Evolutionary conservation across 1,284 basidiomycete genomes (phyloP).

Genomic region (Cryptococcus deneoformans): DNA sequence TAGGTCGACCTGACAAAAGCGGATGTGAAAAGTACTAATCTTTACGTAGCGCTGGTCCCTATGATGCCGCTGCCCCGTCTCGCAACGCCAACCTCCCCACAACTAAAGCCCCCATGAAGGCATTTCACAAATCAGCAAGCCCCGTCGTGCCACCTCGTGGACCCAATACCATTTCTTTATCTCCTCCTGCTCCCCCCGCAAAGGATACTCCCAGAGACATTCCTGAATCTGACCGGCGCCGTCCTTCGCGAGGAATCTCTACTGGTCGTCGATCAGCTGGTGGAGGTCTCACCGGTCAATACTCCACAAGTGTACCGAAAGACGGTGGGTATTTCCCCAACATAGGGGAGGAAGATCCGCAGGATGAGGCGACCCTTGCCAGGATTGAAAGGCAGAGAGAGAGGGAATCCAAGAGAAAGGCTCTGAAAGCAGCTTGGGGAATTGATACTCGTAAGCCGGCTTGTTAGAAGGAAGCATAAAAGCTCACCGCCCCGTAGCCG

Average conservation of each 20-base stretch:
- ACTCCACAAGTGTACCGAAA: constrained; percentile 46
- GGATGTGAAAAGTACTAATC: neutral
- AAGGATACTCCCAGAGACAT: constrained; percentile 11
- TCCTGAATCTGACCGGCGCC: neutral
- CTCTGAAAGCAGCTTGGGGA: constrained; percentile 50
- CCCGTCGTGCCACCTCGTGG: constrained; percentile 10
- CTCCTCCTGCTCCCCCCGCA: constrained; percentile 16
- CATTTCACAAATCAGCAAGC: constrained; percentile 26
- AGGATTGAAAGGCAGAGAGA: constrained; percentile 39
- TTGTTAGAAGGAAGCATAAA: neutral
- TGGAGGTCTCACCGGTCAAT: constrained; percentile 44
- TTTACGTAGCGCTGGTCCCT: constrained; percentile 36
- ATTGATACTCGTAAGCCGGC: constrained; percentile 45
- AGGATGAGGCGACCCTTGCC: constrained; percentile 32
- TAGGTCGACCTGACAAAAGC: constrained; percentile 13
- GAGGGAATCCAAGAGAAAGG: constrained; percentile 43
- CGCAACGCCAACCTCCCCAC: constrained; percentile 41
- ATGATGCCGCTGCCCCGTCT: constrained; percentile 50
- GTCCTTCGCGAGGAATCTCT: neutral
- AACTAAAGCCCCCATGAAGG: constrained; percentile 45
- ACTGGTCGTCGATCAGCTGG: constrained; percentile 28
- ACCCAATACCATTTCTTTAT: constrained; percentile 23
- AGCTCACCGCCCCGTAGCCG: constrained; percentile 26
- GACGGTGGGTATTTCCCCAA: constrained; percentile 46
- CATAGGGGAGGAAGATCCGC: constrained; percentile 10